A percentile compares a stretch with the other conserved stretches of the same genome.
These are phyloP conservation scores for Kokia cookei DNA, from an alignment of 441 rosid genomes.

Conservation along the genomic window DNA sequence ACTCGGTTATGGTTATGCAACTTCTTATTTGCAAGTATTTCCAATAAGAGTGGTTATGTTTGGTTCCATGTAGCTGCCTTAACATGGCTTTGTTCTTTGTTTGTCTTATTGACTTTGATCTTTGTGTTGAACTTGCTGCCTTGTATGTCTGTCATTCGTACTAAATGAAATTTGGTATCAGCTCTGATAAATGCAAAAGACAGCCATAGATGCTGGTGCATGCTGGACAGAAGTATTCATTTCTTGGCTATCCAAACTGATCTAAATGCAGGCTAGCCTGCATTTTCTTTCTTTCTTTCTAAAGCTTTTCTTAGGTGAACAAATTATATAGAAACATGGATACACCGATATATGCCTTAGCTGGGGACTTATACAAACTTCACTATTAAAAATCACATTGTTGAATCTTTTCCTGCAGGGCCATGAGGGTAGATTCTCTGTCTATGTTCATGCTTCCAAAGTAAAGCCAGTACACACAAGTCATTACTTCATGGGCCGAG, in stretches of 20 bases:
- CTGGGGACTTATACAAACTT: background rate
- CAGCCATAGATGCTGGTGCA: background rate
- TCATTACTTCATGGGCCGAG: constrained; percentile 50
- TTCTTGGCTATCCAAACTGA: background rate
- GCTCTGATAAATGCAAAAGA: background rate
- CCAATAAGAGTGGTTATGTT: background rate
- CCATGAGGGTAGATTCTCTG: constrained; percentile 52
- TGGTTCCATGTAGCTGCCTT: background rate
- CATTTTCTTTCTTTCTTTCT: no score
- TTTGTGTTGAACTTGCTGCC: background rate
- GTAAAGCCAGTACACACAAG: constrained; percentile 48
- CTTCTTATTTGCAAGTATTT: background rate
- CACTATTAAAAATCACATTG: background rate
- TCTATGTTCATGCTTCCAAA: constrained; percentile 62
- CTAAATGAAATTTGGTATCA: no score
- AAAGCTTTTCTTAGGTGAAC: background rate
- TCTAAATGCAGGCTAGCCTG: no score
- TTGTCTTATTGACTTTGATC: background rate
- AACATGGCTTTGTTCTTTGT: background rate
- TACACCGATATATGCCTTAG: background rate
- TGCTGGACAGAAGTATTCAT: background rate
- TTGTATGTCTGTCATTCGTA: no score
- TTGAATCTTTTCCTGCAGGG: constrained; percentile 35
- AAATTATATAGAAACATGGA: background rate
- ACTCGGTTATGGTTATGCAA: background rate